Percentiles rank a stretch among this genome's conserved stretches.
phyloP scores from a whole-genome alignment of 2,329 filamentous ascomycete genomes.

The Colletotrichum musae region DNA sequence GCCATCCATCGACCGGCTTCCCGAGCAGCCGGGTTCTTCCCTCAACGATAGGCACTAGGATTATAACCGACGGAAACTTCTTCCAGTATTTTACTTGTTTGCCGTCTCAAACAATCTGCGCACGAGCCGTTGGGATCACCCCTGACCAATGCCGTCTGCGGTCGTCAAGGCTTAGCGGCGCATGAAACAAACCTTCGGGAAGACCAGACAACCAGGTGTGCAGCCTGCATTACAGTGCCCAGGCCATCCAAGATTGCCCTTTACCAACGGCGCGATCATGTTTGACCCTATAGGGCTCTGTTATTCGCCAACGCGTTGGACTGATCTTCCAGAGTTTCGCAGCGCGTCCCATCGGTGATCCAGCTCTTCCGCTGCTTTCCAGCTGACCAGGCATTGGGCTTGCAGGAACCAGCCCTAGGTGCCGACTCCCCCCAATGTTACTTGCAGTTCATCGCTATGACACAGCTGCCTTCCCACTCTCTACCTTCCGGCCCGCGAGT shows the following conservation, averaged over 20 bases:
- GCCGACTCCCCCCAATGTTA: not conserved
- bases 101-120: conserved; percentile 36
- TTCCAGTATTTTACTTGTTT: conserved; percentile 1
- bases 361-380: conserved; percentile 16
- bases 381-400: conserved; percentile 25
- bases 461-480: conserved; percentile 6
- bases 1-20: conserved; percentile 25
- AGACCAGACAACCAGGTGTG: conserved; percentile 22
- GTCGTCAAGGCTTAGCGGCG: conserved; percentile 25
- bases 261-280: conserved; percentile 8
- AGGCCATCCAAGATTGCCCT: conserved; percentile 8
- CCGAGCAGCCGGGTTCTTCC: conserved; percentile 21
- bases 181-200: conserved; percentile 41
- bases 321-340: conserved; percentile 29
- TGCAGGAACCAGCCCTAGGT: conserved; percentile 15
- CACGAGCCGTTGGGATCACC: conserved; percentile 30
- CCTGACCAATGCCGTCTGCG: conserved; percentile 9
- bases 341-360: conserved; percentile 38
- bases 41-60: conserved; percentile 5
- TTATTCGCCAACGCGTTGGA: conserved; percentile 9
- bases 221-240: conserved; percentile 10
- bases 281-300: conserved; percentile 1
- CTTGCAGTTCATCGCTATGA: conserved; percentile 38
- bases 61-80: not conserved
- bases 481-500: not conserved